Base-by-base conservation (phyloP, 345 rosid genomes). In the Psidium guajava region DNA sequence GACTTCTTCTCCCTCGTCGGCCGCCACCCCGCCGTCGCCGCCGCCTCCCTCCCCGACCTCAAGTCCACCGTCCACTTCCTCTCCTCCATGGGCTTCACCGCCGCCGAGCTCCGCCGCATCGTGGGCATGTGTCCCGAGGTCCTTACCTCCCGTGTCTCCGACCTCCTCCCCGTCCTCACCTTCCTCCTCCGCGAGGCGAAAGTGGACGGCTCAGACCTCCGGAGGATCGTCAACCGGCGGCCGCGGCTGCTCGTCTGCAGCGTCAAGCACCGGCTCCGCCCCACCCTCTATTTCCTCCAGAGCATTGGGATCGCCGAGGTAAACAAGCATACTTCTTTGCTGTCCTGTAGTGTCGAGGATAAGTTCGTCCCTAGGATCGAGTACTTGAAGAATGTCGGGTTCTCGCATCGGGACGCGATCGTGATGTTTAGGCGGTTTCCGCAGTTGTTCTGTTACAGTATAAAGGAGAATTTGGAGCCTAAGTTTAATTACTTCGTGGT, bases 111-210 rank as follows among this genome's bases (percentile, higher is more conserved):
- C 82, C 92, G 94, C 82, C 92, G 99, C 20, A 86, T 96, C 85
- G 88, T 92, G 74, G 90, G 95, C 83, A 93, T 96, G 95, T 96
- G 98, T 83, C 99, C 96, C 0, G 93, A 92, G 89, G 84, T 94
- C 81, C 91, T 96, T 84, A 61, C 93, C 86, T 75, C 89, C 58
- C 87, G 85, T 6, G 86, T 92, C 54, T 58, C 92, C 61, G 82
- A 89, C 80, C 85, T 95, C 47, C 84, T 89, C 89, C 94, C 96
- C 3, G 87, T 92, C 90, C 92, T 94, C 92, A 91, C 99, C 54
- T 96, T 96, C 95, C 99, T 96, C 89, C 96, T 94, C 88, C 94
- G 98, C 2, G 99, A 96, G 88, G 98, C 90, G 44, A 85, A 89
- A 22, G 96, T 96, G 47, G 86, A 89, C 75, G 88, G 89, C 83